Percentiles rank a stretch among this genome's conserved stretches.
phyloP scores from a whole-genome alignment of 1,284 basidiomycete genomes.

The Sanguinoderma infundibulare region DNA sequence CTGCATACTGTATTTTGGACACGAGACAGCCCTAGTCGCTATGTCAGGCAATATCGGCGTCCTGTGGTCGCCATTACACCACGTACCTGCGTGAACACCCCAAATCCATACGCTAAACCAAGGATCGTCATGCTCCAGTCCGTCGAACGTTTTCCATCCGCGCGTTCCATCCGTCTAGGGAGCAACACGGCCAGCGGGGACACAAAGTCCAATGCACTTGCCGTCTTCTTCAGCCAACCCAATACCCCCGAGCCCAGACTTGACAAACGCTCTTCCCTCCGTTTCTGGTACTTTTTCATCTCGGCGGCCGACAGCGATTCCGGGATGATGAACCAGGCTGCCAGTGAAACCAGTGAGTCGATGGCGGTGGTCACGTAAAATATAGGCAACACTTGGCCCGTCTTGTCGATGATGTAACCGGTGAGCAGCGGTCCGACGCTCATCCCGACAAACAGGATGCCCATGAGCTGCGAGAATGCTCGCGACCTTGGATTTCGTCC shows the following conservation, averaged over 20 bases:
- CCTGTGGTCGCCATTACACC: too few species aligned
- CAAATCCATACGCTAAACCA: conserved; percentile 58
- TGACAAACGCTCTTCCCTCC: conserved; percentile 34
- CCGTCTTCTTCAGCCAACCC: conserved; percentile 36
- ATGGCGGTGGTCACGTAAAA: conserved; percentile 64
- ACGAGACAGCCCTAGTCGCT: not conserved
- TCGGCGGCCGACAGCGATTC: conserved; percentile 62
- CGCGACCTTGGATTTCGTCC: conserved; percentile 47
- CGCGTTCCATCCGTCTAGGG: conserved; percentile 43
- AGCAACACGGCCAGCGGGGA: conserved; percentile 66
- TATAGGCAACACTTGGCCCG: conserved; percentile 61
- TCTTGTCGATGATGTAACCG: conserved; percentile 59
- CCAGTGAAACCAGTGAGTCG: conserved; percentile 51
- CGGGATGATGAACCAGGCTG: conserved; percentile 65
- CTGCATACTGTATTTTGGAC: conserved; percentile 53
- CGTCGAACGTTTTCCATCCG: conserved; percentile 40
- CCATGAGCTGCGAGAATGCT: conserved; percentile 61
- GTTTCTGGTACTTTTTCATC: conserved; percentile 14
- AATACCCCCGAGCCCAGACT: conserved; percentile 4
- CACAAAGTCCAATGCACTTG: conserved; percentile 41
- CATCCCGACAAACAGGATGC: conserved; percentile 66
- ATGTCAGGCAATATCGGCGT: not conserved
- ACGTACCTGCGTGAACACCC: conserved; percentile 45
- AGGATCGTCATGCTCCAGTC: conserved; percentile 74
- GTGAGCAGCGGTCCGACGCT: conserved; percentile 75